Evolutionary conservation across 768 basidiomycete species (phyloP), one percentile per base, ranked within the genome.

Genomic region (Galerina sulciceps): DNA sequence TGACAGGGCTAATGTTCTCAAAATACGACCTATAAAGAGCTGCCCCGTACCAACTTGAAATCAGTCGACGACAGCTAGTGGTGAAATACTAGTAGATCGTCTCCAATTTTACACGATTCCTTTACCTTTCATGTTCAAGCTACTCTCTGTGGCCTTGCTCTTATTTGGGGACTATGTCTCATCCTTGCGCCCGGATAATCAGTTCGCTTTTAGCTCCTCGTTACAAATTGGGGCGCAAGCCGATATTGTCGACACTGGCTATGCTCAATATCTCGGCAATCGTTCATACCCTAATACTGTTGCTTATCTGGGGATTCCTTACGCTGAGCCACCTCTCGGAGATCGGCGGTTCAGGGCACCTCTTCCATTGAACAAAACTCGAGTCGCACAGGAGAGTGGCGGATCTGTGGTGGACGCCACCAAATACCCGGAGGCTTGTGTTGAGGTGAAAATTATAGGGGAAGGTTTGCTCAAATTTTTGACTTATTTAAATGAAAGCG

Each of bases 241-340:
- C 31, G 54, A 72, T 57, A 70, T 85, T 22, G 79, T 86, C 40
- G 79, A 86, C 61, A 76, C 83, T 13, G 86, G 85, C 14, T 87
- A 89, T 57, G 84, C 82, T 0, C 78, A 74, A 53, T 89, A 86
- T 62, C 71, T 75, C 3, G 87, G 86, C 2, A 85, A 85, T 58
- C 71, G 72, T 8, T 78, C 81, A 0, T 81, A 73, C 60, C 77
- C 81, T 0, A 79, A 86, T 60, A 78, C 81, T 11, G 81, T 85
- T 14, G 83, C 84, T 0, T 88, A 81, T 65, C 74, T 88, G 20
- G 83, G 83, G 3, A 75, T 87, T 45, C 84, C 85, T 0, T 87
- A 85, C 68, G 85, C 83, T 17, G 83, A 86, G 63, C 82, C 85
- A 26, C 85, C 85, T 5, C 55, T 85, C 23, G 83, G 81, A 0